These are phyloP conservation scores for Magnaporthales sp. DNA, from an alignment of 2,329 filamentous ascomycete species.

Conservation along the genomic window DNA sequence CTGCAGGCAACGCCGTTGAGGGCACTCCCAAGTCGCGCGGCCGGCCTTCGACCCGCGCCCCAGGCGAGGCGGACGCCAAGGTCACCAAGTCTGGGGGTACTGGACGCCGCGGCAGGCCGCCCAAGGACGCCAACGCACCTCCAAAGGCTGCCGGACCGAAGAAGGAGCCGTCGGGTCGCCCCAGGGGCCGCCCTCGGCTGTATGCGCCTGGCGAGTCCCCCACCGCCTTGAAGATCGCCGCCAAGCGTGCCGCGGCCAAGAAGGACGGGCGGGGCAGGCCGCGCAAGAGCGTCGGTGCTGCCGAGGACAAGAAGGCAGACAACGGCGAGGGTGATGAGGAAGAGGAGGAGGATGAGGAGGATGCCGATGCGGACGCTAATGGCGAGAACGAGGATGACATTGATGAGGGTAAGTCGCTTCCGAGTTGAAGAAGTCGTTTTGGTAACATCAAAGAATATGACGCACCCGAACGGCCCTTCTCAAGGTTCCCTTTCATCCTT, in stretches of 20 bases:
- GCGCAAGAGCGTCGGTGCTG: slow-evolving; percentile 6
- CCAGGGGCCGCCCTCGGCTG: slow-evolving; percentile 14
- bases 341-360: slow-evolving; percentile 23
- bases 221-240: slow-evolving; percentile 10
- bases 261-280: slow-evolving; percentile 9
- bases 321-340: slow-evolving; percentile 5
- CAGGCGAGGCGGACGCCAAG: slow-evolving; percentile 12
- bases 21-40: neutral
- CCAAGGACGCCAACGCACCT: slow-evolving; percentile 11
- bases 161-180: slow-evolving; percentile 15
- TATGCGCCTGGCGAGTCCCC: slow-evolving; percentile 8
- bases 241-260: slow-evolving; percentile 3
- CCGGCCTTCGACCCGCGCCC: slow-evolving; percentile 1
- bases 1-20: neutral
- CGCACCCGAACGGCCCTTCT: neutral
- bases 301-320: neutral
- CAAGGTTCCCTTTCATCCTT: neutral
- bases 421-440: neutral
- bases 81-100: slow-evolving; percentile 11
- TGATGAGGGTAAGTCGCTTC: slow-evolving; percentile 5
- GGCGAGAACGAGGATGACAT: slow-evolving; percentile 4
- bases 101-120: slow-evolving; percentile 13
- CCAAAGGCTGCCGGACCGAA: slow-evolving; percentile 12
- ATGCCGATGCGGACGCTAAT: slow-evolving; percentile 2
- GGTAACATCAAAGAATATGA: neutral